Percentiles rank a stretch among this genome's conserved stretches.
Conservation (phyloP, 2,329 filamentous ascomycete species). For the Beauveria medogensis region DNA sequence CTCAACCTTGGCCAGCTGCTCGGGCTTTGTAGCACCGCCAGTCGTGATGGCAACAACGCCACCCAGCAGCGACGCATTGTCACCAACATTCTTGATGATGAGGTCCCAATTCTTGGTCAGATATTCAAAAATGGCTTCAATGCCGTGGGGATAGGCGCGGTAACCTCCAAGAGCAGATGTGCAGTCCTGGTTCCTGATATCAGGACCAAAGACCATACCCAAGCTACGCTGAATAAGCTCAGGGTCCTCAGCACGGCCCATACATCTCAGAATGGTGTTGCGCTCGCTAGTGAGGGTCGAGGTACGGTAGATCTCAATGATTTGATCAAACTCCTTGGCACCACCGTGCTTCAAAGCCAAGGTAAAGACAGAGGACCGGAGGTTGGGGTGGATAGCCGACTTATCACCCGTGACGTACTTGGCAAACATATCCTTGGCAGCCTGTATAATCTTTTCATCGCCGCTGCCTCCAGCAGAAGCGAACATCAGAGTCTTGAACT, state of each 20-base stretch:
- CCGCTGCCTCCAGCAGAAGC: constrained; percentile 72
- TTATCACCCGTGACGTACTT: constrained; percentile 75
- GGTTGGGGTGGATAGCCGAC: constrained; percentile 81
- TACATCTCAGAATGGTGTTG: constrained; percentile 77
- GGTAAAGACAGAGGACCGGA: constrained; percentile 77
- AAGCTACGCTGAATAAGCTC: constrained; percentile 77
- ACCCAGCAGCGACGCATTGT: constrained; percentile 83
- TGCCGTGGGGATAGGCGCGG: constrained; percentile 67
- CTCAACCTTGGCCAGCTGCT: constrained; percentile 69
- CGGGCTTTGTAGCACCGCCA: constrained; percentile 66
- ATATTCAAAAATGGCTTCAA: constrained; percentile 75
- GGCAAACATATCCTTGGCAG: constrained; percentile 82
- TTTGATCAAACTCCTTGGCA: constrained; percentile 57
- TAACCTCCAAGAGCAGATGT: constrained; percentile 81
- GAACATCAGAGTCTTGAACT: constrained; percentile 91
- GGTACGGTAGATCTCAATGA: constrained; percentile 67
- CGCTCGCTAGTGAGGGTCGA: constrained; percentile 69
- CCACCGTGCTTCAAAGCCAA: constrained; percentile 80
- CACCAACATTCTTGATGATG: constrained; percentile 68
- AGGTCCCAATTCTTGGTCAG: constrained; percentile 84
- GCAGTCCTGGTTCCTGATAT: constrained; percentile 90
- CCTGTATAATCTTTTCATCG: constrained; percentile 68
- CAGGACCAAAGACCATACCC: constrained; percentile 62
- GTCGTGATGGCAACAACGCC: constrained; percentile 77
- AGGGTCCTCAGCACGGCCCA: constrained; percentile 71